These are phyloP conservation scores for Asterionellopsis glacialis DNA, from an alignment of 108 stramenopile species.

Conservation along the genomic window DNA sequence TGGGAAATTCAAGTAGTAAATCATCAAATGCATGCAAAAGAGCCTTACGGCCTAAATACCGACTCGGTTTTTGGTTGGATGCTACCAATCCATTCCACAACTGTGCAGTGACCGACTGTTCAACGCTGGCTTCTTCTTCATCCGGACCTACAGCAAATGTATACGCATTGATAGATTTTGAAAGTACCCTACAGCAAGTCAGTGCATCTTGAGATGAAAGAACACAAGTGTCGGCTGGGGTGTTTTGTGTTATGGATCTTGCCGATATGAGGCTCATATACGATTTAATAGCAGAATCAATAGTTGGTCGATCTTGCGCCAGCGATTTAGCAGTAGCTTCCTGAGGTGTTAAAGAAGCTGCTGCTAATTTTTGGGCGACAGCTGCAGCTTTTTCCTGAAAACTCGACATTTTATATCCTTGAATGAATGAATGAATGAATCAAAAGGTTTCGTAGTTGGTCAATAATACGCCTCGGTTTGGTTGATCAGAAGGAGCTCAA, in stretches of 20 bases:
- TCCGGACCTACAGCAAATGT: conserved; percentile 23
- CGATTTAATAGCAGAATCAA: conserved; percentile 30
- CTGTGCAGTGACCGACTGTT: conserved; percentile 17
- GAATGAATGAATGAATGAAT: too few relatives aligned
- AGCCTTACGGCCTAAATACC: conserved; percentile 24
- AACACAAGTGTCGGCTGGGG: background rate
- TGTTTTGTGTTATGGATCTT: conserved; percentile 5
- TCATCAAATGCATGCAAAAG: conserved; percentile 13
- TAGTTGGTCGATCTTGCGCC: conserved; percentile 36
- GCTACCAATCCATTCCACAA: conserved; percentile 32
- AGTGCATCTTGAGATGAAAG: conserved; percentile 4
- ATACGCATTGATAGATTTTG: conserved; percentile 15
- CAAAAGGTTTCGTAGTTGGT: too few relatives aligned
- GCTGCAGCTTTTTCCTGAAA: too few relatives aligned
- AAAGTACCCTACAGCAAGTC: conserved; percentile 4
- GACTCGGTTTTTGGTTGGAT: conserved; percentile 31
- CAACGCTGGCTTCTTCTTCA: conserved; percentile 8
- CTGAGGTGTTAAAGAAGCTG: too few relatives aligned
- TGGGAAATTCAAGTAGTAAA: too few relatives aligned
- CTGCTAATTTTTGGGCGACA: too few relatives aligned
- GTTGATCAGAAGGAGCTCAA: too few relatives aligned
- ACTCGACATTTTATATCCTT: too few relatives aligned
- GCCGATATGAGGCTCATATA: conserved; percentile 25
- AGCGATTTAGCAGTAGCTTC: conserved; percentile 8
- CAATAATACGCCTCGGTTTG: too few relatives aligned